Conservation (phyloP, 805 yeast genomes). For the Schwanniomyces yamadae region DNA sequence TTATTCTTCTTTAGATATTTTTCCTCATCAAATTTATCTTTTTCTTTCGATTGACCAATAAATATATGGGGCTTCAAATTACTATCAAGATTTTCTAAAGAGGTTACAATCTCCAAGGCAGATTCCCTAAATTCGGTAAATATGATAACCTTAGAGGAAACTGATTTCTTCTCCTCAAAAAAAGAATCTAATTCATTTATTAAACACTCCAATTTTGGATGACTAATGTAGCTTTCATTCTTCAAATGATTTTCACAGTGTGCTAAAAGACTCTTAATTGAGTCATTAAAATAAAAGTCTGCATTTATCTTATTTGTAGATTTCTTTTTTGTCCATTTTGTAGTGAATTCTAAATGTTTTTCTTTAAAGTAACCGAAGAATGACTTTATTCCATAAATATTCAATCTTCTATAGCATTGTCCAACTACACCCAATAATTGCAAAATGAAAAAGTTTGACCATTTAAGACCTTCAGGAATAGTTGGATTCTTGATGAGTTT, state of each 20-base stretch:
- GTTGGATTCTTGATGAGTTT: conserved; percentile 51
- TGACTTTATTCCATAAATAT: conserved; percentile 78
- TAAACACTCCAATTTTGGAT: conserved; percentile 68
- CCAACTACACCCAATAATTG: conserved; percentile 71
- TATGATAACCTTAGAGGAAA: conserved; percentile 73
- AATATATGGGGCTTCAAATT: conserved; percentile 72
- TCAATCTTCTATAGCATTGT: conserved; percentile 63
- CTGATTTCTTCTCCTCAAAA: conserved; percentile 39
- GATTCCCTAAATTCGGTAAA: conserved; percentile 89
- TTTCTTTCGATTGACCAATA: conserved; percentile 85
- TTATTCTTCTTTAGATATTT: conserved; percentile 43
- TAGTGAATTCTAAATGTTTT: conserved; percentile 55
- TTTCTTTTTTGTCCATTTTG: conserved; percentile 56
- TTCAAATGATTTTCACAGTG: conserved; percentile 44
- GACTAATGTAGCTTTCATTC: conserved; percentile 42
- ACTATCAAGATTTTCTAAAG: conserved; percentile 40
- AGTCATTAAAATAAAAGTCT: conserved; percentile 54
- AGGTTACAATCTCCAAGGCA: conserved; percentile 80
- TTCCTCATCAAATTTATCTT: conserved; percentile 64
- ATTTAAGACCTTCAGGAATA: conserved; percentile 67
- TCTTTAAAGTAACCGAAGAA: conserved; percentile 68
- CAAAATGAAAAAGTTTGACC: conserved; percentile 64
- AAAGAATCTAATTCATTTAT: conserved; percentile 58
- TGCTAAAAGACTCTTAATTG: conserved; percentile 44
- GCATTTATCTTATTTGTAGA: conserved; percentile 64